A percentile compares a stretch with the other conserved stretches of the same genome.
Conservation (phyloP, 108 stramenopile genomes). For the Hondaea fermentalgiana region DNA sequence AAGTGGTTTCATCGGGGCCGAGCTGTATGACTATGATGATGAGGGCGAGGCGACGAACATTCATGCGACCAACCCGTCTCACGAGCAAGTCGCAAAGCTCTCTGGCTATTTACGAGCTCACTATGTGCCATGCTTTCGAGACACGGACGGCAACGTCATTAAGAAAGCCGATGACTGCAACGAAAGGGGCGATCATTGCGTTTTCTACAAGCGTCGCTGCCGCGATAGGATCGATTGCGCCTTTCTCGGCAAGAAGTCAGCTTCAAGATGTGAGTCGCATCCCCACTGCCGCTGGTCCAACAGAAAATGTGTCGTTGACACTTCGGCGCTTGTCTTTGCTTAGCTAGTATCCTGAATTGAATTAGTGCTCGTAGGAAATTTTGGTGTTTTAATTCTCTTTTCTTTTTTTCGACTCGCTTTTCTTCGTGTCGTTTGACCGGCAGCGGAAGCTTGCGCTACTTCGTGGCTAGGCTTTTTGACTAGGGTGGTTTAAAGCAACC, state of each 20-base stretch:
- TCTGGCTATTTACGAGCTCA: neutral
- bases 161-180: neutral
- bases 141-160: neutral
- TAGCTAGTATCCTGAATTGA: neutral
- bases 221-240: neutral
- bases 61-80: neutral
- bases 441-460: too few species aligned
- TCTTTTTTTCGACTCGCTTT: too few species aligned
- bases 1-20: neutral
- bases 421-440: too few species aligned
- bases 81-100: neutral
- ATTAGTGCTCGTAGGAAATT: too few species aligned
- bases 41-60: neutral
- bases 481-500: too few species aligned
- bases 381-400: too few species aligned
- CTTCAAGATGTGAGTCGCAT: neutral
- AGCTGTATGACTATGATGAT: neutral
- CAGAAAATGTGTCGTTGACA: neutral
- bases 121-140: neutral
- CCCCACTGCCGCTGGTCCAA: neutral
- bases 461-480: too few species aligned
- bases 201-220: neutral
- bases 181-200: neutral
- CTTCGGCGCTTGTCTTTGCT: neutral
- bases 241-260: neutral